Percentiles rank a stretch among this genome's conserved stretches.
Evolutionary conservation across 345 rosid genomes (phyloP).

Genomic region (Salix koriyanagi): DNA sequence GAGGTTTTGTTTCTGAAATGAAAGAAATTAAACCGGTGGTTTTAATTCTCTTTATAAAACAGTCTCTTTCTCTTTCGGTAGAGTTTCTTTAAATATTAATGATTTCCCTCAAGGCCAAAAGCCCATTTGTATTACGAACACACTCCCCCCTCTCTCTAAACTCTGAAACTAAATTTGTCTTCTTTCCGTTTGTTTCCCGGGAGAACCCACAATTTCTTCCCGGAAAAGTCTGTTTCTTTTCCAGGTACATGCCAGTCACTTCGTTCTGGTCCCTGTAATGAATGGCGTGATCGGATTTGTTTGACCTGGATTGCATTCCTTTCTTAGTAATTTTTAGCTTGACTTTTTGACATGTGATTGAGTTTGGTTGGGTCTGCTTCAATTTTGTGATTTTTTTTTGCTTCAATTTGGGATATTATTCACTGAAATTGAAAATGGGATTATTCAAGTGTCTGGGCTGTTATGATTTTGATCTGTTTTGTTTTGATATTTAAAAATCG

Average conservation of each 20-base stretch:
- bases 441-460: background rate
- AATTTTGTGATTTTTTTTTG: background rate
- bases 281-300: background rate
- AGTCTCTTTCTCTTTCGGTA: background rate
- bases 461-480: slow-evolving; percentile 7
- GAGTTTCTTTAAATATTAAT: background rate
- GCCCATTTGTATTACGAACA: background rate
- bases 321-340: background rate
- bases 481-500: background rate
- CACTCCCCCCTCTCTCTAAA: background rate
- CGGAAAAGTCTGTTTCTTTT: background rate
- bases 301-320: background rate
- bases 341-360: background rate
- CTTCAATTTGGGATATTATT: background rate
- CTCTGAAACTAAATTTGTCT: background rate
- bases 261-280: background rate
- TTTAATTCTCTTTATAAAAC: background rate
- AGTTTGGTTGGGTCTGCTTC: background rate
- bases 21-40: background rate
- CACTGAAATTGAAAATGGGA: background rate
- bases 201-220: background rate
- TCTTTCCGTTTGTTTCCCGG: background rate
- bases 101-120: background rate
- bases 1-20: background rate
- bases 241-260: background rate